These are phyloP conservation scores for Melanopsichium pennsylvanicum DNA, from an alignment of 1,284 basidiomycete species.

Conservation along the genomic window DNA sequence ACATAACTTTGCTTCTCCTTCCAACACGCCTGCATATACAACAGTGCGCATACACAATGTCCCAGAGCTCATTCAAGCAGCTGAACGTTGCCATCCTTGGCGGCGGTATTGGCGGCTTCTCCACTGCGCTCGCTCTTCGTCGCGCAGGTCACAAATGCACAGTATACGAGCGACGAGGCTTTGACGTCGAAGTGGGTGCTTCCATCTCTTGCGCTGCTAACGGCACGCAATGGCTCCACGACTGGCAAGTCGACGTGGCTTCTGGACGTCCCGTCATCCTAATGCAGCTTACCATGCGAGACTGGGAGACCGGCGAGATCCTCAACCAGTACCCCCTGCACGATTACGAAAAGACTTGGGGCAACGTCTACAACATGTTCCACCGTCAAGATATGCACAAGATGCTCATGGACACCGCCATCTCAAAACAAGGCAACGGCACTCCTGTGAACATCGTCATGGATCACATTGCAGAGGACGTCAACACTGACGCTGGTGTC, in stretches of 20 bases:
- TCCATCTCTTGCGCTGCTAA: constrained; percentile 49
- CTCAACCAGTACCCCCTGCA: constrained; percentile 46
- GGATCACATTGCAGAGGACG: constrained; percentile 66
- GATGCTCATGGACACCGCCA: constrained; percentile 59
- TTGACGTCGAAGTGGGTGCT: constrained; percentile 44
- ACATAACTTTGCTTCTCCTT: too few relatives aligned
- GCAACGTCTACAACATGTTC: constrained; percentile 62
- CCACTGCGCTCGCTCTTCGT: constrained; percentile 36
- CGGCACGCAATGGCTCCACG: constrained; percentile 45
- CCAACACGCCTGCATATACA: background rate
- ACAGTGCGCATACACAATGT: constrained; percentile 6
- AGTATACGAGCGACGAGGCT: constrained; percentile 42
- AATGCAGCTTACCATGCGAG: constrained; percentile 48
- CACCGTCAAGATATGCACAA: constrained; percentile 67
- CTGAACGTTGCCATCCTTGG: constrained; percentile 45
- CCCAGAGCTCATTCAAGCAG: constrained; percentile 33
- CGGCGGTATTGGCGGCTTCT: constrained; percentile 42
- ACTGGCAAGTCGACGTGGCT: constrained; percentile 36
- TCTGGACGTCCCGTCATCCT: constrained; percentile 42
- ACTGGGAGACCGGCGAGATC: constrained; percentile 41
- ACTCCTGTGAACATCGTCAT: constrained; percentile 53
- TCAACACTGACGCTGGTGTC: constrained; percentile 60
- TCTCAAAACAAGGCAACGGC: constrained; percentile 56
- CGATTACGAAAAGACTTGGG: constrained; percentile 47
- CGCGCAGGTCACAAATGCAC: constrained; percentile 45